Percentiles rank a stretch among this genome's conserved stretches.
phyloP scores from a whole-genome alignment of 805 yeast genomes.

The Hagleromyces aurorensis region DNA sequence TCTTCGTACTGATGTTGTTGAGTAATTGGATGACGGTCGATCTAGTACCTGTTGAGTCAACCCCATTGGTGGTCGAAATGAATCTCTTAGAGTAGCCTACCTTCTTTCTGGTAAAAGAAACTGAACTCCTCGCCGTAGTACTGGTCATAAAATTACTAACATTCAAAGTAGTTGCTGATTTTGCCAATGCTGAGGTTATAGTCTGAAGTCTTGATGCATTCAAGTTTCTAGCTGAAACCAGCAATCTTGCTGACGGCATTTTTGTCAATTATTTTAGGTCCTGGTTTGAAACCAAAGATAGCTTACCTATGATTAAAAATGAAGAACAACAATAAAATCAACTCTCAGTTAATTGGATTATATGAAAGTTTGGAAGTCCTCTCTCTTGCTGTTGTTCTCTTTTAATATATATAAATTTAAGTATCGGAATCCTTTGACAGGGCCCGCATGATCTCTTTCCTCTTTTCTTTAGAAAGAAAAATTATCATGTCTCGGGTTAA shows the following conservation, averaged over 20 bases:
- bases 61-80: conserved; percentile 20
- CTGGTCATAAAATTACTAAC: conserved; percentile 6
- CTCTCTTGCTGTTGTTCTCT: no score
- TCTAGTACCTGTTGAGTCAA: conserved; percentile 46
- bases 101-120: conserved; percentile 13
- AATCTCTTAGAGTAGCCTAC: conserved; percentile 26
- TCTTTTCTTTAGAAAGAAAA: no score
- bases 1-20: conserved; percentile 92
- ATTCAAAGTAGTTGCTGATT: conserved; percentile 14
- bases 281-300: no score
- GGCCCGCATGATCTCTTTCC: no score
- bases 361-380: no score
- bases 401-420: no score
- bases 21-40: conserved; percentile 92
- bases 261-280: no score
- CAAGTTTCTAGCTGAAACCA: conserved; percentile 23
- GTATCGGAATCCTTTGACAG: no score
- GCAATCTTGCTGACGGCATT: conserved; percentile 25
- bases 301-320: no score
- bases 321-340: no score
- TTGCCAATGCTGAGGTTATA: conserved; percentile 12
- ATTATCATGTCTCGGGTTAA: no score
- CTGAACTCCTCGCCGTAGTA: conserved; percentile 7
- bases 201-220: conserved; percentile 15
- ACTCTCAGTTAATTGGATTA: no score